These are phyloP conservation scores for Phytopythium helicoides DNA, from an alignment of 352 stramenopile genomes.

Conservation along the genomic window DNA sequence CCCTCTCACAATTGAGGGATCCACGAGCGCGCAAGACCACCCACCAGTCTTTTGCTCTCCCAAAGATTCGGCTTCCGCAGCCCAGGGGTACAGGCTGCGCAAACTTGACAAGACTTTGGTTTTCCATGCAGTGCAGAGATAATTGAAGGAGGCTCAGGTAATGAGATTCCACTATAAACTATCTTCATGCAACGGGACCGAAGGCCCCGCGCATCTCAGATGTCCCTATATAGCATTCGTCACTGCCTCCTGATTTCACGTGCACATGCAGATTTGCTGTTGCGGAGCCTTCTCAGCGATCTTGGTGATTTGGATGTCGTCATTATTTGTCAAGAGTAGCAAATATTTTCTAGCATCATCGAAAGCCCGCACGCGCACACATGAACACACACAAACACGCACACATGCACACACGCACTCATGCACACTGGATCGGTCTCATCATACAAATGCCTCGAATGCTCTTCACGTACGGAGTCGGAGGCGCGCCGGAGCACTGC, in stretches of 20 bases:
- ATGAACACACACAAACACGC: slow-evolving; percentile 9
- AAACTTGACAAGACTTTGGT: slow-evolving; percentile 91
- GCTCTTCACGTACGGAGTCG: slow-evolving; percentile 74
- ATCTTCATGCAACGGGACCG: slow-evolving; percentile 62
- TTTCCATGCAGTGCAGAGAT: slow-evolving; percentile 10
- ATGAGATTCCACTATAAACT: slow-evolving; percentile 89
- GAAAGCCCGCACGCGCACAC: slow-evolving; percentile 26
- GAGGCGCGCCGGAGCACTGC: slow-evolving; percentile 51
- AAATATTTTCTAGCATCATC: slow-evolving; percentile 90
- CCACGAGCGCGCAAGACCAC: slow-evolving; percentile 14
- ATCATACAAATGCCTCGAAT: slow-evolving; percentile 93
- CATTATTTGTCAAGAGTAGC: slow-evolving; percentile 90
- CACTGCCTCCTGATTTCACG: slow-evolving; percentile 44
- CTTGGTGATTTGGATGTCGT: slow-evolving; percentile 90
- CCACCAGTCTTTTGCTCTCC: slow-evolving; percentile 42
- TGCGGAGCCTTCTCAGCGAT: slow-evolving; percentile 80
- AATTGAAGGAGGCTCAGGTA: slow-evolving; percentile 75
- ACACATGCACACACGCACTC: slow-evolving; percentile 20
- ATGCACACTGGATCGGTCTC: slow-evolving; percentile 44
- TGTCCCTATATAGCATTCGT: slow-evolving; percentile 91
- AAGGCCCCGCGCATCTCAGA: slow-evolving; percentile 52
- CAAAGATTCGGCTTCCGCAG: slow-evolving; percentile 90
- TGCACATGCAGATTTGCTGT: slow-evolving; percentile 1
- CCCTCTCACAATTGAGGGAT: slow-evolving; percentile 37
- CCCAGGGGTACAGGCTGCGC: slow-evolving; percentile 61